These are phyloP conservation scores for Termitomyces heimii DNA, from an alignment of 768 basidiomycete genomes.

Conservation along the genomic window DNA sequence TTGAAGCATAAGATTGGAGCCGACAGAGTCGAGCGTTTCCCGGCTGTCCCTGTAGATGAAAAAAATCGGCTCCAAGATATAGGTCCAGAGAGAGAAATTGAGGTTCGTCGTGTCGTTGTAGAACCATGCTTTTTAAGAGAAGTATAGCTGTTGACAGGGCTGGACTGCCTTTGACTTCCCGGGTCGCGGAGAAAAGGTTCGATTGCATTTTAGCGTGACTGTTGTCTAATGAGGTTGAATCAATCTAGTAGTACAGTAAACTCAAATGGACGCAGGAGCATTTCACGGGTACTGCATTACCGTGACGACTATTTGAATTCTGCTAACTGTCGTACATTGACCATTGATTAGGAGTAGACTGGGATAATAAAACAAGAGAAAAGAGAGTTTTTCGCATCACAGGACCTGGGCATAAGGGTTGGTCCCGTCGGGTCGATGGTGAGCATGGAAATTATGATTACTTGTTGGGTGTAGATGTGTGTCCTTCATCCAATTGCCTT, in stretches of 20 bases:
- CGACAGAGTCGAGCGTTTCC: constrained; percentile 65
- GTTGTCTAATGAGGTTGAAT: not conserved
- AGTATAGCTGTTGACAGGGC: constrained; percentile 34
- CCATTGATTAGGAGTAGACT: constrained; percentile 64
- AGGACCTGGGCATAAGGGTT: constrained; percentile 61
- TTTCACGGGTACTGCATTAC: constrained; percentile 54
- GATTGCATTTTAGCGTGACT: not conserved
- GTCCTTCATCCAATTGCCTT: constrained; percentile 13
- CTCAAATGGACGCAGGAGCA: constrained; percentile 74
- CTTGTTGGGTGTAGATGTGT: constrained; percentile 68
- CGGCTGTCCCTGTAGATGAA: constrained; percentile 65
- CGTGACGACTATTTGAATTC: not conserved
- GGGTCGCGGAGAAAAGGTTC: constrained; percentile 68
- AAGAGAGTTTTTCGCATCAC: constrained; percentile 70
- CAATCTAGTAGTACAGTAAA: constrained; percentile 51
- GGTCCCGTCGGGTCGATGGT: constrained; percentile 75
- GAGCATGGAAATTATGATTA: constrained; percentile 91
- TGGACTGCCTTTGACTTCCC: constrained; percentile 87
- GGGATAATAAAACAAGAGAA: constrained; percentile 63
- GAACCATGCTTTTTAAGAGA: not conserved
- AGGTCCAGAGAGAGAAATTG: constrained; percentile 57
- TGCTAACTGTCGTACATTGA: not conserved
- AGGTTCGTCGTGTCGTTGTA: constrained; percentile 36
- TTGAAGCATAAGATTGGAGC: constrained; percentile 79
- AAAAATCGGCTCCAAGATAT: constrained; percentile 58